Percentiles rank a stretch among this genome's conserved stretches.
Evolutionary conservation across 139 green algal species (phyloP).

Genomic region (Picochlorum sp.): DNA sequence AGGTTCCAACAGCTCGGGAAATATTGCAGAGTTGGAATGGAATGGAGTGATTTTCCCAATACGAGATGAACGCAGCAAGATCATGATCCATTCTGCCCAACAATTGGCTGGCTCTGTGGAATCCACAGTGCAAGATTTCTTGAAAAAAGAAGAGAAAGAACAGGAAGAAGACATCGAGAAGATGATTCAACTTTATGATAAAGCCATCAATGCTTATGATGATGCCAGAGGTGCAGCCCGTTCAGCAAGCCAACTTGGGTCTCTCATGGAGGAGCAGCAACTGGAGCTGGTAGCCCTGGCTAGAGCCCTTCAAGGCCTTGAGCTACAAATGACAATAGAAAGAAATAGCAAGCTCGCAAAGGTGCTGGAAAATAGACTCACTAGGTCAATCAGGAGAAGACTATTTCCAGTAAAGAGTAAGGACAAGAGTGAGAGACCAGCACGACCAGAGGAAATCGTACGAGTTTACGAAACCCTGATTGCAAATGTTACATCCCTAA

Average conservation of each 20-base stretch:
- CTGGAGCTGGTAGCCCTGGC: conserved; percentile 17
- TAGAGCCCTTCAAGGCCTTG: conserved; percentile 33
- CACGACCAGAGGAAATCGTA: conserved; percentile 53
- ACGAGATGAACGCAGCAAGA: conserved; percentile 23
- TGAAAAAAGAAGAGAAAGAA: neutral
- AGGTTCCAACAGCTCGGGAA: conserved; percentile 22
- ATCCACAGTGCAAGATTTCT: neutral
- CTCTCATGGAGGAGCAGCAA: neutral
- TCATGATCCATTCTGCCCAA: conserved; percentile 5
- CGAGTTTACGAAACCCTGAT: conserved; percentile 34
- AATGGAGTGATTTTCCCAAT: conserved; percentile 35
- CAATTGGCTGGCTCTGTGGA: conserved; percentile 28
- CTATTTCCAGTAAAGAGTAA: conserved; percentile 4
- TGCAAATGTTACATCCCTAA: conserved; percentile 38
- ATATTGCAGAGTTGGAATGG: conserved; percentile 49
- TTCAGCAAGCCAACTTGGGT: conserved; percentile 11
- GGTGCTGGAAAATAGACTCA: conserved; percentile 13
- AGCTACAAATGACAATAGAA: conserved; percentile 40
- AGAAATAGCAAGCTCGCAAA: conserved; percentile 15
- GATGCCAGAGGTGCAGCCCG: conserved; percentile 9
- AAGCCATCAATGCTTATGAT: conserved; percentile 30
- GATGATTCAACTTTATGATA: conserved; percentile 47
- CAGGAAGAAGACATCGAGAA: conserved; percentile 22
- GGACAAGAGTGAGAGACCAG: conserved; percentile 27
- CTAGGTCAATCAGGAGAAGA: conserved; percentile 11